Conservation (phyloP, 495 filamentous ascomycete species). For the Jackrogersella minutella region DNA sequence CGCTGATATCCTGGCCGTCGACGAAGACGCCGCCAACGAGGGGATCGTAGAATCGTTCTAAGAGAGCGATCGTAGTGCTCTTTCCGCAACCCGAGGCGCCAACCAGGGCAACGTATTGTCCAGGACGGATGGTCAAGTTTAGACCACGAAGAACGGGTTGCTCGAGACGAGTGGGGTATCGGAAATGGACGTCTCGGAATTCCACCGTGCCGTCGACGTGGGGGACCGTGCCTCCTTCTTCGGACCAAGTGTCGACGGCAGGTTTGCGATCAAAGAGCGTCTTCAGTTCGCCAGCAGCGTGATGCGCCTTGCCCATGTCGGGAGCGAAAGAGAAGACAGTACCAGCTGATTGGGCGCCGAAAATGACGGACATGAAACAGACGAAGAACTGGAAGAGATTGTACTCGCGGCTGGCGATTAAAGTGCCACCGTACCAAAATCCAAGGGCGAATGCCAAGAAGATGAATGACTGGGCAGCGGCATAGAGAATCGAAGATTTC, state of each 20-base stretch:
- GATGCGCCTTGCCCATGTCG: conserved; percentile 89
- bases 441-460: conserved; percentile 85
- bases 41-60: conserved; percentile 88
- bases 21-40: conserved; percentile 74
- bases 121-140: conserved; percentile 74
- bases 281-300: conserved; percentile 78
- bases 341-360: conserved; percentile 86
- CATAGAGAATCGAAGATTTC: conserved; percentile 77
- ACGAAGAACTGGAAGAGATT: conserved; percentile 80
- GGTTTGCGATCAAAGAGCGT: conserved; percentile 81
- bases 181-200: conserved; percentile 80
- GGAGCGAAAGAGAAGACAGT: conserved; percentile 85
- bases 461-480: conserved; percentile 77
- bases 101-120: conserved; percentile 83
- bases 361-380: conserved; percentile 79
- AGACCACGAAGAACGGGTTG: conserved; percentile 80
- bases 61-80: conserved; percentile 78
- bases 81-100: conserved; percentile 87
- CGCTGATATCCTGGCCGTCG: conserved; percentile 77
- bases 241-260: conserved; percentile 82
- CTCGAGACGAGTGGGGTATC: conserved; percentile 81
- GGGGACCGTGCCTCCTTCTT: conserved; percentile 68
- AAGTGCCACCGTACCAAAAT: conserved; percentile 91
- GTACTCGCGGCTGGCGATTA: conserved; percentile 72
- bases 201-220: conserved; percentile 73